Base-by-base conservation (phyloP, 2,329 filamentous ascomycete species). In the Nectriaceae sp. region DNA sequence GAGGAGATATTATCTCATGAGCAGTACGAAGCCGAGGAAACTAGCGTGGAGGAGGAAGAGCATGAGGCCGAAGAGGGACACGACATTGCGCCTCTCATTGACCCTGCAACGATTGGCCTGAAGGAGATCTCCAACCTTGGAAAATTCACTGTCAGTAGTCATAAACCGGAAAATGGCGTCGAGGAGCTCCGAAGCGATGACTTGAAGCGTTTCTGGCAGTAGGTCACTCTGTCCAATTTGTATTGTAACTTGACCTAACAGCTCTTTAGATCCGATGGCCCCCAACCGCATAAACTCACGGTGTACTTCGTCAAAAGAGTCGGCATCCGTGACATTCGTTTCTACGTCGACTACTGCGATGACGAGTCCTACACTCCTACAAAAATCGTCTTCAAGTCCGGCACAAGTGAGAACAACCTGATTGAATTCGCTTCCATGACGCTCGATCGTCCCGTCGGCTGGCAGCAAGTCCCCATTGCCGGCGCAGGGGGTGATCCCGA, bases 281-380 rank as follows among this genome's bases (percentile, higher is more conserved):
- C 89, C 1, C 89, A 94, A 65, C 89, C 89, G 4, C 89, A 94
- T 63, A 82, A 85, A 53, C 78, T 94, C 40, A 93, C 89, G 50
- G 88, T 94, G 35, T 90, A 94, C 70, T 94, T 94, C 69, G 85
- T 90, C 70, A 90, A 91, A 60, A 81, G 89, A 6, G 89, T 92
- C 37, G 85, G 85, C 50, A 90, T 94, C 53, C 84, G 86, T 4
- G 83, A 85, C 21, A 84, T 94, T 43, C 80, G 89, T n/a, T 83
- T 94, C 60, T 92, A 88, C 59, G 85, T 99, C 38, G 92, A 99
- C 72, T 96, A 96, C 69, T 85, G 87, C 53, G 83, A 90, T 45
- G 94, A 99, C 69, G 94, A 99, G 71, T 94, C 89, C 37, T 99
- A 99, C 69, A 99, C 94, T 3, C 94, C 94, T 0, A 97, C 92